Base-by-base conservation (phyloP, 2,329 filamentous ascomycete species). In the Arthroderma sp. region DNA sequence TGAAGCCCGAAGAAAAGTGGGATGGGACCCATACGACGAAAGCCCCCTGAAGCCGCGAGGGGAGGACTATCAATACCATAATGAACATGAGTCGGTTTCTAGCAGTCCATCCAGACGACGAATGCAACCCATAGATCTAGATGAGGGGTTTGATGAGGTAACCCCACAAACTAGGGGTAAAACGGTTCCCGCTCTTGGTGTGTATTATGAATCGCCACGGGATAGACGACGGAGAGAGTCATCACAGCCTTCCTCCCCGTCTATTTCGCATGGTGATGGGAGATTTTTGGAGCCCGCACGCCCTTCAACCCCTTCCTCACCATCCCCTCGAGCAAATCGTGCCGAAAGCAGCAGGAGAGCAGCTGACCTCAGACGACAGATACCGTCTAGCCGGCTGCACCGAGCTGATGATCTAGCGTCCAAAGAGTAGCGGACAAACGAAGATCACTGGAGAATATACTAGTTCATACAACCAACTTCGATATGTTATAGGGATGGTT, bases 21-120 rank as follows among this genome's bases (percentile, higher is more conserved):
- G 84, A 11, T 87, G 86, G 70, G 84, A 87, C 66, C 84, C 84
- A 0, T 87, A 87, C 66, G 81, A 87, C 59, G 84, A 87, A 66
- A 84, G 81, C 58, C 84, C 84, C 0, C 74, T 87, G 55, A 87
- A 87, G 66, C 74, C 77, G 11, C 74, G 81, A 2, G 81, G 82
- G 1, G 84, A 87, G 65, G 81, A 83, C n/a, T 85, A 86, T 62
- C 77, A 83, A 52, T 78, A 80, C 56, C 69, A 74, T 59, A 37
- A 66, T 61, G 59, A 65, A 41, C 7, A 64, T 19, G 54, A 54
- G 5, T 58, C 51, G 35, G 52, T 44, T 23, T 35, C 35, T 9
- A 43, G 49, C 7, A 59, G 57, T 23, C 55, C 59, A 28, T 35
- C 54, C n/a, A 47, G 51, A 19, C 44, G 21, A 52, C 37, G 39